Evolutionary conservation across 2,329 filamentous ascomycete genomes (phyloP), one percentile per base, ranked within the genome.

Genomic region (Pseudogymnoascus sp.): DNA sequence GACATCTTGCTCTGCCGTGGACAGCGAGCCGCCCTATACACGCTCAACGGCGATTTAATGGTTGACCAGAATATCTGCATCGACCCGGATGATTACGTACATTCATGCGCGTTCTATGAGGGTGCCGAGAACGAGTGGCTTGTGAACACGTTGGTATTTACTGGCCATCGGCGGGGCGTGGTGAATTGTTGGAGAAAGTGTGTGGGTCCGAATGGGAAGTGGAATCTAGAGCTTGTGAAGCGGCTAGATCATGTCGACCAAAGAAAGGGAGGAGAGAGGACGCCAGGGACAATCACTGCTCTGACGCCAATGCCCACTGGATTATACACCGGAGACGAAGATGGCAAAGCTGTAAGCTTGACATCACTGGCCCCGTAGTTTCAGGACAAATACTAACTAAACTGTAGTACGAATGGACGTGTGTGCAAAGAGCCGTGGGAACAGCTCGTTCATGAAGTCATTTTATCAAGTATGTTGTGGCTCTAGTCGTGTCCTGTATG

Each of bases 311-410:
- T 92, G 81, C 85, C 90, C 60, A 86, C 88, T 65, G 82, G 87
- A 64, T 86, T 97, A 8, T 97, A 97, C 74, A 96, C 92, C 0
- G 94, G 93, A 2, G 94, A 97, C 76, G 94, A 97, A 65, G 88
- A 92, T 65, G 94, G 94, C 30, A 82, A 87, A 78, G 93, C 99
- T 74, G 90, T 94, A 71, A 83, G 86, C 84, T 63, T 58, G 18
- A 25, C 8, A 18, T 38, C 37, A 58, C 16, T 3, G 9, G n/a
- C 18, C 16, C 6, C 5, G 18, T 20, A 54, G 9, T 20, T 39
- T 25, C 18, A 60, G 33, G 63, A 37, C 57, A 58, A 63, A 67
- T 60, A 37, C 28, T 57, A 62, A 66, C 36, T 36, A 5, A 20
- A 12, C 28, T 9, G 20, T 63, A 86, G 84, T 86, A 83, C 68